These are phyloP conservation scores for Skeletonema tropicum DNA, from an alignment of 108 stramenopile genomes.

Conservation along the genomic window DNA sequence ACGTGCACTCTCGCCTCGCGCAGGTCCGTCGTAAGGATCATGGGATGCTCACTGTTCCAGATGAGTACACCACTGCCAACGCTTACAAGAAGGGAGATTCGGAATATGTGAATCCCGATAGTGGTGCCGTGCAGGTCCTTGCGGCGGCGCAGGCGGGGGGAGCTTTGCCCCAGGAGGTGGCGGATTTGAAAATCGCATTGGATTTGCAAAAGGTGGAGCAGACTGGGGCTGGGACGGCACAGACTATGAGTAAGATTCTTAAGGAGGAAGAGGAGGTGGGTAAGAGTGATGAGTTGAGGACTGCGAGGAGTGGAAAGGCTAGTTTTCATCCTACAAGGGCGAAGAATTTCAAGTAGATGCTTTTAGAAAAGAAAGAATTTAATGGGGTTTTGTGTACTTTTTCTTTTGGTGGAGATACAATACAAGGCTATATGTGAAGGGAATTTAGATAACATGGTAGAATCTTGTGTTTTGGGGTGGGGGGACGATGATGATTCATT, in stretches of 20 bases:
- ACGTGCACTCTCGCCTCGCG: constrained; percentile 72
- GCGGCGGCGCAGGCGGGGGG: constrained; percentile 50
- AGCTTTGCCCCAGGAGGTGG: constrained; percentile 74
- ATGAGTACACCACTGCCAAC: constrained; percentile 85
- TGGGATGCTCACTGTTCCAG: constrained; percentile 82
- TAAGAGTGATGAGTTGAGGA: constrained; percentile 51
- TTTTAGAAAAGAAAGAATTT: too few species aligned
- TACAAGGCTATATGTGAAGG: too few species aligned
- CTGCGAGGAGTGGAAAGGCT: constrained; percentile 47
- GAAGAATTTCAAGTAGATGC: constrained; percentile 23
- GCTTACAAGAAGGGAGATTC: constrained; percentile 74
- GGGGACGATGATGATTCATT: too few species aligned
- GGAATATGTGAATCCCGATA: constrained; percentile 43
- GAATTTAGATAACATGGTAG: background rate
- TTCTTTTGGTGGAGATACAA: too few species aligned
- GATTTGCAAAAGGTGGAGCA: constrained; percentile 91
- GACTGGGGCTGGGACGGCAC: constrained; percentile 82
- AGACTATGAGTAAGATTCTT: constrained; percentile 80
- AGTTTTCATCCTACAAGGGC: constrained; percentile 50
- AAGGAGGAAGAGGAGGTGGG: constrained; percentile 66
- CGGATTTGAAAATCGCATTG: constrained; percentile 76
- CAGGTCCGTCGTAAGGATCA: constrained; percentile 86
- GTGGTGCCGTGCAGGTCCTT: constrained; percentile 27
- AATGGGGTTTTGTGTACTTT: too few species aligned
- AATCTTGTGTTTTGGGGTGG: background rate